Conservation (phyloP, 2,329 filamentous ascomycete genomes). For the Trichoderma koningiopsis region DNA sequence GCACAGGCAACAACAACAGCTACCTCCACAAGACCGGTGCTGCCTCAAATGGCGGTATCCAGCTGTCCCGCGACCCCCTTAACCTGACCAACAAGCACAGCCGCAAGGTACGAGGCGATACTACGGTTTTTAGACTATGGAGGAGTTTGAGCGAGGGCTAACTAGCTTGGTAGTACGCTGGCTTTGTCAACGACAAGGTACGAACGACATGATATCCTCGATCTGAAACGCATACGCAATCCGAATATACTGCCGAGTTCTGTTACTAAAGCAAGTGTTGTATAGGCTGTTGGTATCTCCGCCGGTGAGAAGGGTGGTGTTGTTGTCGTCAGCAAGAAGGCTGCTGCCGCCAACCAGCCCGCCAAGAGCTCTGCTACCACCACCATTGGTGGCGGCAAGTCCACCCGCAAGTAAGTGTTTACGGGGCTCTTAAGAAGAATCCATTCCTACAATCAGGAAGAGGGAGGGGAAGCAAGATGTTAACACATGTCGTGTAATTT, state of each 20-base stretch:
- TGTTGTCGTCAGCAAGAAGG: constrained; percentile 82
- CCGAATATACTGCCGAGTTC: background rate
- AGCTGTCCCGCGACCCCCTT: constrained; percentile 91
- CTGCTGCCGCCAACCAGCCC: constrained; percentile 71
- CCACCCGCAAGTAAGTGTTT: constrained; percentile 65
- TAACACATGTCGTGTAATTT: constrained; percentile 25
- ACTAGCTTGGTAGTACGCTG: constrained; percentile 68
- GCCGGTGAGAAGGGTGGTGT: constrained; percentile 77
- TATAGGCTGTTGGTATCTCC: constrained; percentile 79
- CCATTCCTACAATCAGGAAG: background rate
- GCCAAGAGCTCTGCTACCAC: constrained; percentile 64
- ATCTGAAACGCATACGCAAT: constrained; percentile 5
- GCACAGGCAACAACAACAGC: constrained; percentile 79
- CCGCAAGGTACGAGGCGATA: constrained; percentile 68
- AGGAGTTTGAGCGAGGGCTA: constrained; percentile 35
- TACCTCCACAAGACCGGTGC: constrained; percentile 87
- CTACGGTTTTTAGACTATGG: background rate
- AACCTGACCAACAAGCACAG: constrained; percentile 92
- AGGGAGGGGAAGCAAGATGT: background rate
- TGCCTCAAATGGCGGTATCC: constrained; percentile 72
- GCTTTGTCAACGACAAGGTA: constrained; percentile 94
- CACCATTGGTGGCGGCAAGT: constrained; percentile 71
- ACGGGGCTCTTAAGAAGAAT: background rate
- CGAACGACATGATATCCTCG: constrained; percentile 36
- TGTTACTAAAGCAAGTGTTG: constrained; percentile 9